Base-by-base conservation (phyloP, 2,329 filamentous ascomycete species). In the Aureobasidium zeae region DNA sequence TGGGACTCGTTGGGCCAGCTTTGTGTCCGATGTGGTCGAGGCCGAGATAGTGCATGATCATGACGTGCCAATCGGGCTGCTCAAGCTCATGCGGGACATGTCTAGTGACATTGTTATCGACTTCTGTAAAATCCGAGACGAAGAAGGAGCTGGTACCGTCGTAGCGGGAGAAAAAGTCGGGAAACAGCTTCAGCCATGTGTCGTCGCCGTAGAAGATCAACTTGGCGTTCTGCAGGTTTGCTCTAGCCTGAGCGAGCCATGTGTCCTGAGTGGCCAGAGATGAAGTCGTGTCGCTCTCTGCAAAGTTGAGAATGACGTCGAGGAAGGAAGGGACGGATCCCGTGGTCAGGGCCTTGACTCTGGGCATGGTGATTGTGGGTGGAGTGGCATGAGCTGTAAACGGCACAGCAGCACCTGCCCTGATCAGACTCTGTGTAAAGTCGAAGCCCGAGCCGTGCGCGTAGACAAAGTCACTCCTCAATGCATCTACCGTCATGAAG, bases 141-240 rank as follows among this genome's bases (percentile, higher is more conserved):
- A 96, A 98, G 63, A 98, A 98, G 66, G 89, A 96, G 45, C 87
- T 87, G 2, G 91, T 98, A 35, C 93, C 91, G 63, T 98, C 93
- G 38, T 79, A 72, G 29, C 88, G 79, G 53, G 81, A 78, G 66
- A 98, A 98, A 35, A 83, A 86, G 12, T 76, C 78, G 1, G 91
- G 91, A 55, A 98, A 98, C 11, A 98, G 72, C 67, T 95, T 96
- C 53, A 98, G 69, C 93, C 91, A 98, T 15, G 91, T 98, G 61
- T 98, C 91, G 57, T 98, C 91, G 36, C 91, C 91, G 58, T 91
- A 95, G 81, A 98, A 91, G 59, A 95, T 70, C 49, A 96, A 71
- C 55, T 85, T 87, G 15, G 85, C 86, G 50, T 49, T 61, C 60
- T 30, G 31, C 7, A 47, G 31, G 13, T 68, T 61, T 17, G 70